phyloP scores from a whole-genome alignment of 2,329 filamentous ascomycete species.

The Calonectria henricotiae region DNA sequence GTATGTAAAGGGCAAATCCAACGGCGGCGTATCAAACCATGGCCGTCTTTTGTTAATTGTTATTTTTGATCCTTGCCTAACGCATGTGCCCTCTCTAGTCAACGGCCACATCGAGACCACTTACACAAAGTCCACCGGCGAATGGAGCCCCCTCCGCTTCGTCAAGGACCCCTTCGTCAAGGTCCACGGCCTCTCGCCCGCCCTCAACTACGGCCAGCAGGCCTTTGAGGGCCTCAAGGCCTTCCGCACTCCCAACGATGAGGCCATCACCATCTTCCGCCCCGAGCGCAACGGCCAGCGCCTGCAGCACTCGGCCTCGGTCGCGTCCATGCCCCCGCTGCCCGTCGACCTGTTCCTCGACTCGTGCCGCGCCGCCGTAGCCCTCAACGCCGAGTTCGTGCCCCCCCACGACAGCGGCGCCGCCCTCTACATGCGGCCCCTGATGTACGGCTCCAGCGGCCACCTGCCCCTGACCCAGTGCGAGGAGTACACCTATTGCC shows the following conservation, averaged over 20 bases:
- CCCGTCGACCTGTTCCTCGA: conserved; percentile 84
- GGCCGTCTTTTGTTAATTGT: too few species aligned
- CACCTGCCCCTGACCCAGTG: conserved; percentile 90
- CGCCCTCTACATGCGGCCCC: conserved; percentile 92
- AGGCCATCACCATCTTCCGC: conserved; percentile 87
- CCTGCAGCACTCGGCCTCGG: conserved; percentile 87
- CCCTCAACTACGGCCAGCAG: conserved; percentile 97
- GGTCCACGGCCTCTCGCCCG: conserved; percentile 95
- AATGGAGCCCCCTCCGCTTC: conserved; percentile 86
- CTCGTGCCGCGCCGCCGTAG: conserved; percentile 85
- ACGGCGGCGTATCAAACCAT: too few species aligned
- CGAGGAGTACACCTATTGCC: conserved; percentile 92
- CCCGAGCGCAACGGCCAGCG: conserved; percentile 87
- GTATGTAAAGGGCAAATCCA: conserved; percentile 62
- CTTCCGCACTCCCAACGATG: conserved; percentile 83
- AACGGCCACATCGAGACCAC: conserved; percentile 95
- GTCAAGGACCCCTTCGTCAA: conserved; percentile 87
- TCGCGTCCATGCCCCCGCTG: conserved; percentile 86
- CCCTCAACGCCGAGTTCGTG: conserved; percentile 90
- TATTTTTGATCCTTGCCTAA: too few species aligned
- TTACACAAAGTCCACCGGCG: conserved; percentile 81
- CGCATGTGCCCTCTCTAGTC: conserved; percentile 72
- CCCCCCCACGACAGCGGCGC: conserved; percentile 91
- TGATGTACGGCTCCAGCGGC: conserved; percentile 89
- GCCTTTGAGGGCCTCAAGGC: conserved; percentile 99